These are phyloP conservation scores for Ogataea hybrid DNA, from an alignment of 1,139 yeast genomes.

Conservation along the genomic window DNA sequence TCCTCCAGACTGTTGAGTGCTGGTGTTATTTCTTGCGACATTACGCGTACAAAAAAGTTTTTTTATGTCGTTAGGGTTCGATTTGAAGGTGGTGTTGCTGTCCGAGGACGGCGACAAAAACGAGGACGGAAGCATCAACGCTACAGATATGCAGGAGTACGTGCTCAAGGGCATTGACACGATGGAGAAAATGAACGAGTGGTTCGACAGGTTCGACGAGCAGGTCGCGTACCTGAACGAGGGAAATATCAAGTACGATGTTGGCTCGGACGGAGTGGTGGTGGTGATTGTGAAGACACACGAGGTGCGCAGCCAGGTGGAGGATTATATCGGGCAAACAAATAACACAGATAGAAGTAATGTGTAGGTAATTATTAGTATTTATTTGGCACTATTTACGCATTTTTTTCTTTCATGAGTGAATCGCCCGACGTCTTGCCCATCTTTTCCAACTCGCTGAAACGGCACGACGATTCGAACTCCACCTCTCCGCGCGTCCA, in stretches of 20 bases:
- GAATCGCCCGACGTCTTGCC: constrained; percentile 12
- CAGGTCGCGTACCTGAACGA: constrained; percentile 64
- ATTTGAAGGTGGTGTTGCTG: constrained; percentile 29
- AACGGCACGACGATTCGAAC: constrained; percentile 23
- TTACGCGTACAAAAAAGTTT: constrained; percentile 11
- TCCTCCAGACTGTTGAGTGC: constrained; percentile 13
- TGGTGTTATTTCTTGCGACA: constrained; percentile 17
- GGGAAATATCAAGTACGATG: constrained; percentile 65
- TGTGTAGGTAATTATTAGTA: not conserved
- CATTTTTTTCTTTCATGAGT: constrained; percentile 3
- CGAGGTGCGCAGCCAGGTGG: constrained; percentile 23
- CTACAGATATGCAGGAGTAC: constrained; percentile 54
- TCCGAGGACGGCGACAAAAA: constrained; percentile 11
- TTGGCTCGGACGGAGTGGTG: constrained; percentile 69
- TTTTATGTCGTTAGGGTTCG: constrained; percentile 24
- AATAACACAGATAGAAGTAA: constrained; percentile 7
- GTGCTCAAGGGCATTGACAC: constrained; percentile 45
- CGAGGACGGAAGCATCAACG: constrained; percentile 23
- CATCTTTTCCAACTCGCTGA: constrained; percentile 20
- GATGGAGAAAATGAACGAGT: constrained; percentile 50
- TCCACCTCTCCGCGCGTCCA: constrained; percentile 18
- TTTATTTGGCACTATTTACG: not conserved
- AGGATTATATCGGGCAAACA: constrained; percentile 22
- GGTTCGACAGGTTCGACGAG: constrained; percentile 63
- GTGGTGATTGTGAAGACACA: constrained; percentile 50